Evolutionary conservation across 2,329 filamentous ascomycete genomes (phyloP), one percentile per base, ranked within the genome.

Genomic region (Mycosphaerella arachidis): DNA sequence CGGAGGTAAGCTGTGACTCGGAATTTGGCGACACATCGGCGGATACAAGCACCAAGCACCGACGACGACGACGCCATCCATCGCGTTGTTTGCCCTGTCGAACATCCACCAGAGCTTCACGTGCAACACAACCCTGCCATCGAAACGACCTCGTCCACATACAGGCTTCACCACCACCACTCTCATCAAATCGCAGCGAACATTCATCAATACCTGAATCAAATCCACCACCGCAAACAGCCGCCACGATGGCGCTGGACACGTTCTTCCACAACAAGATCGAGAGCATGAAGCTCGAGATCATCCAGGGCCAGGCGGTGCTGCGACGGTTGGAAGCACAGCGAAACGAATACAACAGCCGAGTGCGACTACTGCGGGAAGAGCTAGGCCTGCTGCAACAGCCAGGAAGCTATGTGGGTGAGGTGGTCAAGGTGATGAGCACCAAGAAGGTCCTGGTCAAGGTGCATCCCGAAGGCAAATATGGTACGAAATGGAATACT

Each of bases 201-300:
- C 24, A 45, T 30, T 43, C 48, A 51, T 35, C 27, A 24, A 27
- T 40, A 48, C 51, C 16, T 24, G 48, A 48, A 27, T 48, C 27
- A 48, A n/a, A n/a, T 50, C 29, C 31, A 30, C 24, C 53, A 40
- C 40, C 35, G 37, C 52, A 59, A 51, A 51, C 62, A 59, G 46
- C 53, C 48, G 72, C 75, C 84, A 87, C 75, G 76, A 99, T 99
- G 94, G 92, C 93, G 85, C 90, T 99, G 80, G 94, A 97, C 79
- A 96, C 90, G 79, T 99, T 97, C 82, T 99, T 96, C 79, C 91
- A 94, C 81, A 97, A 97, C 84, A 99, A 99, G 84, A 97, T 97
- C 80, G 94, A 99, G 90, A 88, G 90, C 77, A 96, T 97, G 90
- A 97, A 97, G 89, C 92, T 99, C 77, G 93, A 99, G 86, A 99